Base-by-base conservation (phyloP, 352 stramenopile species). In the Phytophthora multivora region DNA sequence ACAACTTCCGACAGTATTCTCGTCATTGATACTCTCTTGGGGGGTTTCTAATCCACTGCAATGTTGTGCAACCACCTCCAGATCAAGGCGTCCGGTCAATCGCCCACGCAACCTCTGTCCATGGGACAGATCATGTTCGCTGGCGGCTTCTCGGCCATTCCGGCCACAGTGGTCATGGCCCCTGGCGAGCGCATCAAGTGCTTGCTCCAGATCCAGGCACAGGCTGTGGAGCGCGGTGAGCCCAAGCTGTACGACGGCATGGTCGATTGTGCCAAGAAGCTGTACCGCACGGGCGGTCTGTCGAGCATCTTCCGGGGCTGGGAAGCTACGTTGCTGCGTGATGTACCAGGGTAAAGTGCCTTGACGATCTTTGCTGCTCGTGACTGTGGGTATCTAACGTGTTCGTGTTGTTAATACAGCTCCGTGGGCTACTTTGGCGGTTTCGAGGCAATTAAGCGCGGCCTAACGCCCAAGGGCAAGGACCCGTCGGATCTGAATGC, bases 171-270 rank as follows among this genome's bases (percentile, higher is more conserved):
- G 36, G 70, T 99, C 51, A 99, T 98, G 94, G 91, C 96, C 13
- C 97, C 97, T 15, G 94, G 90, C 45, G 97, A 99, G 81, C 82
- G 97, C 48, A 97, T 99, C 72, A 99, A 99, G 86, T 98, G 95
- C 58, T 73, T 99, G 55, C 80, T 91, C 16, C 86, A 95, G 81
- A 97, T 98, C 56, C 95, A 99, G 68, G 80, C 88, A 23, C 83
- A 93, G 57, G 85, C 84, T 7, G 77, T 95, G 38, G 83, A 89
- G 35, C 82, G 85, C 30, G 82, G 84, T 30, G 79, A 91, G 66
- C 75, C 80, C 15, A 85, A 88, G 63, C 71, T 97, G 48, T 99
- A 98, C 72, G 91, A 88, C 31, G 96, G 97, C 46, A 98, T 98
- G 91, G 30, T 96, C 16, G 95, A 99, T 75, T 99, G 97, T 59